Evolutionary conservation across 495 filamentous ascomycete genomes (phyloP), one percentile per base, ranked within the genome.

Genomic region (Xylaria intraflava): DNA sequence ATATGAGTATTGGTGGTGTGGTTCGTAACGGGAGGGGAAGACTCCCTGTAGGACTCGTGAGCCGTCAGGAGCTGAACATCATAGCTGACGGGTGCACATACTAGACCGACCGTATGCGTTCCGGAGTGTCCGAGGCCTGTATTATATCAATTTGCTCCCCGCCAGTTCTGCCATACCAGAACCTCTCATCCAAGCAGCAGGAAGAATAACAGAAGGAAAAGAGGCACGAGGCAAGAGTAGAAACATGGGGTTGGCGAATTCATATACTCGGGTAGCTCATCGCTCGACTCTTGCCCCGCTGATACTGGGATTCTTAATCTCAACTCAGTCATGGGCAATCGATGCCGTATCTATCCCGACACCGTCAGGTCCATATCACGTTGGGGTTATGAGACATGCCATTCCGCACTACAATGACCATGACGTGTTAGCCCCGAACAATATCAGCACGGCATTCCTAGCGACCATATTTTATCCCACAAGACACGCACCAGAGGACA

Each of bases 391-490:
- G 1, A 61, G 33, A 31, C 33, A 57, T 24, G 45, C 51, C n/a
- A 62, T 65, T 14, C 30, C 52, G 3, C 46, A 65, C 23, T 50
- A 31, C 30, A 59, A 59, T 12, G 7, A 39, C 0, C 11, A 58
- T 12, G 62, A 65, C 20, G 53, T 59, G 3, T 27, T 65, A 14
- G 62, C 62, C 4, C 59, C 62, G 3, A 65, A 65, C 33, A 65
- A 65, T 16, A 23, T 62, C 30, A 65, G 56, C 44, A 65, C 62
- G 0, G 62, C 49, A 1, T 65, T 65, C 40, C 38, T 65, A 10
- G 59, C 59, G 0, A 65, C 62, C 14, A 44, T 65, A 2, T 62
- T 52, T 31, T 65, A 65, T 40, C 62, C 62, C n/a, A 65, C 62
- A 8, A 48, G 45, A 6, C 62, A 65, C 16, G 49, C 39, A n/a